Evolutionary conservation across 345 rosid genomes (phyloP).

Genomic region (Leavenworthia alabamica): DNA sequence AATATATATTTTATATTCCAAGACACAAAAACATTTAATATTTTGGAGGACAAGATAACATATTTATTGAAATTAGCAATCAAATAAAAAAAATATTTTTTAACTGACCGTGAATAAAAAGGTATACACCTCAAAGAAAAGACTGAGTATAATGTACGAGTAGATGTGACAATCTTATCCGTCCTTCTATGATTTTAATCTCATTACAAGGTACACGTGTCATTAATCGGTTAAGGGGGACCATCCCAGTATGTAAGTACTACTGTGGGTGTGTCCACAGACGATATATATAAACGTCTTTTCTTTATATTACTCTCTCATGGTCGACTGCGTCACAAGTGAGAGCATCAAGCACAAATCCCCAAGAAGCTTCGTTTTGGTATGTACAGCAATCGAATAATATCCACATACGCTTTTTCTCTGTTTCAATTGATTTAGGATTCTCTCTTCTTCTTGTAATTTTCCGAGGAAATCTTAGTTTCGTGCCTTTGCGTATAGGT

Average conservation of each 20-base stretch:
- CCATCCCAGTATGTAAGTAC: too few relatives aligned
- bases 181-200: too few relatives aligned
- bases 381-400: slow-evolving; percentile 8
- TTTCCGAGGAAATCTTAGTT: slow-evolving; percentile 6
- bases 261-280: neutral
- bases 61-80: neutral
- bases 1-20: slow-evolving; percentile 10
- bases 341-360: slow-evolving; percentile 2
- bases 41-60: neutral
- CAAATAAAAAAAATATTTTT: neutral
- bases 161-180: too few relatives aligned
- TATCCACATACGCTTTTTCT: too few relatives aligned
- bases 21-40: neutral
- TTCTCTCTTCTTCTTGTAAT: neutral
- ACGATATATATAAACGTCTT: neutral
- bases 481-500: neutral
- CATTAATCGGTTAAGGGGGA: too few relatives aligned
- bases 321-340: too few relatives aligned
- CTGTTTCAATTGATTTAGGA: neutral
- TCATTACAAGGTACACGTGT: too few relatives aligned
- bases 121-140: too few relatives aligned
- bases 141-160: too few relatives aligned
- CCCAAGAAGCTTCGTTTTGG: slow-evolving; percentile 33
- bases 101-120: neutral
- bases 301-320: neutral